These are phyloP conservation scores for Galium porrigens DNA, from an alignment of 305 asterid genomes.

Conservation along the genomic window DNA sequence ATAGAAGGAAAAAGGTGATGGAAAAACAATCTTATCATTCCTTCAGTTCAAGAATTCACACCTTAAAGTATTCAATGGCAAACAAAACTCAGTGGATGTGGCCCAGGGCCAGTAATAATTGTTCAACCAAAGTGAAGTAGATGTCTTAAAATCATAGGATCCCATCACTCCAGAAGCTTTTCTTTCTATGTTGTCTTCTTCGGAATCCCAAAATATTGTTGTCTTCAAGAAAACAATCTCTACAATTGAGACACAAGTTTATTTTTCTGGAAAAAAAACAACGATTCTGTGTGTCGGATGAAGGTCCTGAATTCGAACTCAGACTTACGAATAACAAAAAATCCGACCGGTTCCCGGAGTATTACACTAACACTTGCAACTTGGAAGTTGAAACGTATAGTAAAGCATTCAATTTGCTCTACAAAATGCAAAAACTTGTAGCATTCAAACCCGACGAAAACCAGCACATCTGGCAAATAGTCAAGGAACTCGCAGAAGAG, in stretches of 20 bases:
- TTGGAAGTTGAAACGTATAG: background rate
- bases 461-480: background rate
- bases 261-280: background rate
- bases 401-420: background rate
- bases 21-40: background rate
- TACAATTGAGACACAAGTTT: background rate
- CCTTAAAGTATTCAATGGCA: constrained; percentile 14
- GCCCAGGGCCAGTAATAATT: constrained; percentile 17
- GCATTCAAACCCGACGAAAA: background rate
- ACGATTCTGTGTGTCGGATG: background rate
- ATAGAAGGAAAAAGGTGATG: background rate
- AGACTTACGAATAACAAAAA: background rate
- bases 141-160: constrained; percentile 3
- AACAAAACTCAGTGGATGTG: constrained; percentile 22
- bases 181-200: background rate
- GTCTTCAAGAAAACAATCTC: background rate
- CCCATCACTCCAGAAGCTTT: constrained; percentile 3
- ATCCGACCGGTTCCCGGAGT: background rate
- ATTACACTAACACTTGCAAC: background rate
- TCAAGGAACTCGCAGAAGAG: constrained; percentile 8
- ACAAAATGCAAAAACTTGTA: background rate
- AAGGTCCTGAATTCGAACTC: background rate
- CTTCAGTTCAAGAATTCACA: constrained; percentile 9
- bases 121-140: constrained; percentile 1
- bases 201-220: background rate